phyloP scores from a whole-genome alignment of 495 filamentous ascomycete genomes.

The Daldinia bambusicola region DNA sequence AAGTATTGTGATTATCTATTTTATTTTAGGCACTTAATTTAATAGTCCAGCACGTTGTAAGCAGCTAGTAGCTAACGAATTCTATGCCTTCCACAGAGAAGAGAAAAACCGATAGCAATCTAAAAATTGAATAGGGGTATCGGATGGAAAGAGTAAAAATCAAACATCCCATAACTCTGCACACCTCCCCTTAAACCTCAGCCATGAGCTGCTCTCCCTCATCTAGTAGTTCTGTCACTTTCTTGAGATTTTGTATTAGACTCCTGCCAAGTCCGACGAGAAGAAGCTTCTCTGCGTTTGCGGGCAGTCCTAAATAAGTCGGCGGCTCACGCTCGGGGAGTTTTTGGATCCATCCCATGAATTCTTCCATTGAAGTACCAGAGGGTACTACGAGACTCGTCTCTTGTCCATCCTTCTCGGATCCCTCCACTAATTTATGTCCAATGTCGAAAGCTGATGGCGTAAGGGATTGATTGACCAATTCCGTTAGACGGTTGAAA shows the following conservation, averaged over 20 bases:
- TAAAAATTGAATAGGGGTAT: slow-evolving; percentile 40
- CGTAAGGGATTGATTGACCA: slow-evolving; percentile 82
- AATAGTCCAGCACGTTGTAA: slow-evolving; percentile 8
- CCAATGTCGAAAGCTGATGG: slow-evolving; percentile 90
- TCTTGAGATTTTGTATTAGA: slow-evolving; percentile 84
- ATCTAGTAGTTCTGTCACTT: slow-evolving; percentile 85
- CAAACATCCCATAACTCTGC: slow-evolving; percentile 21
- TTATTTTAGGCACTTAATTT: slow-evolving; percentile 6
- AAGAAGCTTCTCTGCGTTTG: slow-evolving; percentile 96
- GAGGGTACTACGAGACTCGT: slow-evolving; percentile 77
- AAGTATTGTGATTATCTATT: neutral
- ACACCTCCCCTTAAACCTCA: slow-evolving; percentile 59
- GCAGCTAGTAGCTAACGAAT: slow-evolving; percentile 11
- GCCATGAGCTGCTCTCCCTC: slow-evolving; percentile 93
- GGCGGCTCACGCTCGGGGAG: slow-evolving; percentile 96
- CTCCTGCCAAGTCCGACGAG: slow-evolving; percentile 87
- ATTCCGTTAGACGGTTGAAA: slow-evolving; percentile 72
- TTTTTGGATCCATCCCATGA: slow-evolving; percentile 89
- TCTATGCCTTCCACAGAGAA: slow-evolving; percentile 14
- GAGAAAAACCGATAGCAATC: slow-evolving; percentile 20
- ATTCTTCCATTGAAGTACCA: slow-evolving; percentile 83
- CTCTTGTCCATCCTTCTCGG: slow-evolving; percentile 57
- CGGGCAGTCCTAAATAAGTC: slow-evolving; percentile 94
- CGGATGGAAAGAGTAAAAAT: slow-evolving; percentile 25
- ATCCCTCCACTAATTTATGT: slow-evolving; percentile 81